Evolutionary conservation across 2,329 filamentous ascomycete genomes (phyloP).

Genomic region (Fusarium nanum): DNA sequence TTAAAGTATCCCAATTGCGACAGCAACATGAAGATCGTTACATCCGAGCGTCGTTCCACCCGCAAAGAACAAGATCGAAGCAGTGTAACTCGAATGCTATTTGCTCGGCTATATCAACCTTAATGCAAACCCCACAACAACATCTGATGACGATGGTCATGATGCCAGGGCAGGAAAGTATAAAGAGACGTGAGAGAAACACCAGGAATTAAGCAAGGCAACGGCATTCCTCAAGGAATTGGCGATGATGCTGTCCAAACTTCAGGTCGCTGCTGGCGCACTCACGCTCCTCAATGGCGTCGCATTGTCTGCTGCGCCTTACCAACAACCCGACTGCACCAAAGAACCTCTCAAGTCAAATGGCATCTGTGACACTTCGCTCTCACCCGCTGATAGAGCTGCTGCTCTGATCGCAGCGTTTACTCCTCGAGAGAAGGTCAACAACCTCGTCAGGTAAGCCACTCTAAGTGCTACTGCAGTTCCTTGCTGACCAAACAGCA

Average conservation of each 20-base stretch:
- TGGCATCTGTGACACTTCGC: not conserved
- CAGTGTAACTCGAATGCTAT: not conserved
- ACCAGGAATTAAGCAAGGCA: fast-evolving
- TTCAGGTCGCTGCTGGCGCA: slow-evolving; percentile 7
- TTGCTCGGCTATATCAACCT: slow-evolving; percentile 2
- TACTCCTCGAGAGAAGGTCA: not conserved
- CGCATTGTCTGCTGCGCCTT: not conserved
- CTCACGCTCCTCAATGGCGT: not conserved
- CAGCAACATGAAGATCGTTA: slow-evolving; percentile 1
- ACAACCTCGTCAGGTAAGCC: slow-evolving; percentile 4
- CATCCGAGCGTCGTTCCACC: not conserved
- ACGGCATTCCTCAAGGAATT: fast-evolving
- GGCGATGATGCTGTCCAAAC: not conserved
- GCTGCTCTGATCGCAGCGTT: not conserved
- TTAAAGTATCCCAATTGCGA: not conserved
- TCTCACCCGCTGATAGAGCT: not conserved
- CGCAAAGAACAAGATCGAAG: not conserved
- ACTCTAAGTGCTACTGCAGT: no score
- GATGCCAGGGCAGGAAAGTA: not conserved
- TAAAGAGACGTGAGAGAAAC: not conserved
- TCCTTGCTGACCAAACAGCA: not conserved
- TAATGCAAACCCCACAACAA: not conserved
- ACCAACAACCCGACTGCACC: not conserved
- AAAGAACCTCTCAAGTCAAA: slow-evolving; percentile 2
- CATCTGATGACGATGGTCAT: fast-evolving